Percentiles rank a stretch among this genome's conserved stretches.
Conservation (phyloP, 805 yeast species). For the Saturnispora galanensis region DNA sequence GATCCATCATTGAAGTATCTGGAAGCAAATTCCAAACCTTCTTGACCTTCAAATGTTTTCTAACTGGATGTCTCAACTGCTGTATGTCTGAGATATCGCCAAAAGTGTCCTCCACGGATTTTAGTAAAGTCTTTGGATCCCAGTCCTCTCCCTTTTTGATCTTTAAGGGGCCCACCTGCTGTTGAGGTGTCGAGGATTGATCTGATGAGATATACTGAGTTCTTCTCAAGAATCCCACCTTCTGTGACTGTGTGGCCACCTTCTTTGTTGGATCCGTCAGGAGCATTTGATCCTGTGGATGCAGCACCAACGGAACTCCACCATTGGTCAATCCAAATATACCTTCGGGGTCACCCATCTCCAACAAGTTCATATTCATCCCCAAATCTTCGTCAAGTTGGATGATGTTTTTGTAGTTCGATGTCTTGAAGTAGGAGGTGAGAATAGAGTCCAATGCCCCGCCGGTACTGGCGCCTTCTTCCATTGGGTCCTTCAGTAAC, state of each 20-base stretch:
- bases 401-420: slow-evolving; percentile 56
- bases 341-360: slow-evolving; percentile 41
- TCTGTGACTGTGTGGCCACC: slow-evolving; percentile 28
- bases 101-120: slow-evolving; percentile 71
- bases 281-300: slow-evolving; percentile 67
- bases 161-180: slow-evolving; percentile 17
- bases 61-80: slow-evolving; percentile 62
- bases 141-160: slow-evolving; percentile 27
- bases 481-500: slow-evolving; percentile 36
- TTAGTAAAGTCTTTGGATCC: slow-evolving; percentile 55
- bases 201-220: slow-evolving; percentile 84
- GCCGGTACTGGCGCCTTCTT: slow-evolving; percentile 21
- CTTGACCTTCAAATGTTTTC: slow-evolving; percentile 63
- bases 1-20: slow-evolving; percentile 85
- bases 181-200: slow-evolving; percentile 16
- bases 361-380: slow-evolving; percentile 61
- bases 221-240: slow-evolving; percentile 66
- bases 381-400: slow-evolving; percentile 57
- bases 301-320: slow-evolving; percentile 35
- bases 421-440: slow-evolving; percentile 63
- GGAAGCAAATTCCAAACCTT: slow-evolving; percentile 77
- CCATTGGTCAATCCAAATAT: slow-evolving; percentile 13
- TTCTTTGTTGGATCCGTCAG: slow-evolving; percentile 69
- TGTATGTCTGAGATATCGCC: slow-evolving; percentile 34
- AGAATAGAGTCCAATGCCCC: slow-evolving; percentile 47